Conservation (phyloP, 495 filamentous ascomycete species). For the Hyaloscypha variabilis region DNA sequence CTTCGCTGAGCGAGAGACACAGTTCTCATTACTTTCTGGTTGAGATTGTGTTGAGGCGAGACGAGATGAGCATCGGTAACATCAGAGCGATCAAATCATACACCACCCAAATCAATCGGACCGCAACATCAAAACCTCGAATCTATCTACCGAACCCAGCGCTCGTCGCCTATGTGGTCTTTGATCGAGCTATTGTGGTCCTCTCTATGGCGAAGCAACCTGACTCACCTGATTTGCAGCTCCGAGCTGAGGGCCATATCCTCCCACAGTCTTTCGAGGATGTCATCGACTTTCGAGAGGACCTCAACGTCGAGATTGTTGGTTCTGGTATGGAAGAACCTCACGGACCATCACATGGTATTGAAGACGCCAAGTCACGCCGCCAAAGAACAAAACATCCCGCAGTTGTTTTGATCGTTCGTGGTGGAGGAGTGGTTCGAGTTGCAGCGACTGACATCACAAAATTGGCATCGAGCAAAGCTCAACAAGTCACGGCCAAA, state of each 20-base stretch:
- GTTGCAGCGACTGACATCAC: constrained; percentile 60
- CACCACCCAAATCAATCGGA: constrained; percentile 43
- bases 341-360: constrained; percentile 37
- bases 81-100: constrained; percentile 68
- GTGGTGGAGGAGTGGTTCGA: constrained; percentile 79
- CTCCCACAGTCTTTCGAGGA: constrained; percentile 71
- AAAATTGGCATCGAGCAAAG: constrained; percentile 48
- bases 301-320: constrained; percentile 59
- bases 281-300: constrained; percentile 75
- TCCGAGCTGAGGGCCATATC: constrained; percentile 62
- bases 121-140: constrained; percentile 56
- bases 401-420: constrained; percentile 71
- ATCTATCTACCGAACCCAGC: constrained; percentile 77
- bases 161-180: constrained; percentile 80
- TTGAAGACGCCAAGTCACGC: constrained; percentile 45
- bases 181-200: constrained; percentile 74
- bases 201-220: constrained; percentile 65
- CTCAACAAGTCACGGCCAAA: constrained; percentile 69
- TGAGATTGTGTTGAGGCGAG: constrained; percentile 45
- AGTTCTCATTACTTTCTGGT: constrained; percentile 50
- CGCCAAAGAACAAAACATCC: constrained; percentile 61
- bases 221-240: constrained; percentile 68
- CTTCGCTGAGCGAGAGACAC: constrained; percentile 30
- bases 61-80: constrained; percentile 45
- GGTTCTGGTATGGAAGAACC: constrained; percentile 64